A percentile compares a stretch with the other conserved stretches of the same genome.
phyloP scores from a whole-genome alignment of 2,329 filamentous ascomycete species.

The Aspergillus jensenii region DNA sequence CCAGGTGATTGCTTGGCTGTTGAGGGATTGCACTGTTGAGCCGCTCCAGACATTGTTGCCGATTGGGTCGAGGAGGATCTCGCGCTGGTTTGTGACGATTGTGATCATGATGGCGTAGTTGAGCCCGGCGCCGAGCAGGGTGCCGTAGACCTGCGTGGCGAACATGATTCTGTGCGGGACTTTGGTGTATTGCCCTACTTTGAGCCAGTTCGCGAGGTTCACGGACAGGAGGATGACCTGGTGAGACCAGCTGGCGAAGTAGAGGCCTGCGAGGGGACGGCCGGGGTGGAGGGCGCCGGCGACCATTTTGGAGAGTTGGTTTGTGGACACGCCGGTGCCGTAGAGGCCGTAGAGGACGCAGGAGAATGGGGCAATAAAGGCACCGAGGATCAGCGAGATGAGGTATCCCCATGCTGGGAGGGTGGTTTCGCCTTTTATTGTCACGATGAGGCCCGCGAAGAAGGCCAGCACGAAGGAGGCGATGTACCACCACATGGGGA shows the following conservation, averaged over 20 bases:
- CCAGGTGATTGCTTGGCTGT: slow-evolving; percentile 39
- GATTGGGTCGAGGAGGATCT: slow-evolving; percentile 45
- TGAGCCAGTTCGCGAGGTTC: slow-evolving; percentile 23
- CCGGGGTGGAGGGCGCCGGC: slow-evolving; percentile 26
- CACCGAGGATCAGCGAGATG: slow-evolving; percentile 42
- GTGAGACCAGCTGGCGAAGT: slow-evolving; percentile 31
- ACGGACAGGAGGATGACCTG: slow-evolving; percentile 27
- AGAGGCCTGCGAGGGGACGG: slow-evolving; percentile 25
- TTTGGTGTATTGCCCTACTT: slow-evolving; percentile 44
- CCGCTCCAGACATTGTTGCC: slow-evolving; percentile 57
- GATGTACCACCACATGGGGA: slow-evolving; percentile 50
- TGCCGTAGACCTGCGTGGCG: slow-evolving; percentile 56
- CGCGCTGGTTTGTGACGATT: slow-evolving; percentile 53
- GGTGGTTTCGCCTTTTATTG: slow-evolving; percentile 48
- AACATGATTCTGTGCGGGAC: slow-evolving; percentile 58
- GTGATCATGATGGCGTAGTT: slow-evolving; percentile 59
- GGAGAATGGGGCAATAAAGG: slow-evolving; percentile 51
- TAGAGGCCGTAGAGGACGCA: slow-evolving; percentile 22
- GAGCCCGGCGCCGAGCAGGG: slow-evolving; percentile 53
- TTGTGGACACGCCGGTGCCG: slow-evolving; percentile 19
- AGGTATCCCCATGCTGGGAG: slow-evolving; percentile 51
- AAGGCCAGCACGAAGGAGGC: slow-evolving; percentile 46
- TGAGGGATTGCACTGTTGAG: slow-evolving; percentile 47
- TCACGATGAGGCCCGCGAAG: slow-evolving; percentile 49
- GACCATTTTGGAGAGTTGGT: slow-evolving; percentile 29